These are phyloP conservation scores for Scenedesmus sp. DNA, from an alignment of 163 green algal genomes.

Conservation along the genomic window DNA sequence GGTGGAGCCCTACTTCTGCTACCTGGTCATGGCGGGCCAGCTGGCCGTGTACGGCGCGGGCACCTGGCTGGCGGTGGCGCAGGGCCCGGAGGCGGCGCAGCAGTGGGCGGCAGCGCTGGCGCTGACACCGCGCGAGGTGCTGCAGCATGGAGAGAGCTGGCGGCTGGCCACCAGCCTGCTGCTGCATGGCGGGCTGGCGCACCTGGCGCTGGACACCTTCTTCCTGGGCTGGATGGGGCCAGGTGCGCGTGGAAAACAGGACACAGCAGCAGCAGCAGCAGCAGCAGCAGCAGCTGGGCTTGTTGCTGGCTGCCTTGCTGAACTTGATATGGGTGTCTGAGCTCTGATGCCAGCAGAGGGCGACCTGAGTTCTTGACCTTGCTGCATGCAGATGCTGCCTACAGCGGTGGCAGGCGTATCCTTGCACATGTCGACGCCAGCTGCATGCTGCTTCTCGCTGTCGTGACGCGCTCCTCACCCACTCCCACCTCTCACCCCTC, in stretches of 20 bases:
- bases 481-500: neutral
- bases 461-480: neutral
- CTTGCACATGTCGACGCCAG: too few species aligned
- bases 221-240: constrained; percentile 33
- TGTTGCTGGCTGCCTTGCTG: too few species aligned
- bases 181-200: constrained; percentile 46
- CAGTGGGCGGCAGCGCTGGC: constrained; percentile 30
- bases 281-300: too few species aligned
- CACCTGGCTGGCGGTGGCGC: constrained; percentile 44
- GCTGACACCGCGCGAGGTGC: constrained; percentile 35
- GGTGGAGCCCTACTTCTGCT: constrained; percentile 53
- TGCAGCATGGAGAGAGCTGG: constrained; percentile 32
- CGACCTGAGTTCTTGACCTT: too few species aligned
- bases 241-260: neutral
- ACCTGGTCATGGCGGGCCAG: constrained; percentile 45
- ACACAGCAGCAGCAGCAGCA: neutral
- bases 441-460: neutral
- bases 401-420: too few species aligned
- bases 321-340: too few species aligned
- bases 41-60: constrained; percentile 47
- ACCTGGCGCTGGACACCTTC: constrained; percentile 44
- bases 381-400: too few species aligned
- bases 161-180: constrained; percentile 41
- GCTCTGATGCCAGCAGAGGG: too few species aligned
- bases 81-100: constrained; percentile 29